phyloP scores from a whole-genome alignment of 1,139 yeast species.

The Scheffersomyces parashehatae region DNA sequence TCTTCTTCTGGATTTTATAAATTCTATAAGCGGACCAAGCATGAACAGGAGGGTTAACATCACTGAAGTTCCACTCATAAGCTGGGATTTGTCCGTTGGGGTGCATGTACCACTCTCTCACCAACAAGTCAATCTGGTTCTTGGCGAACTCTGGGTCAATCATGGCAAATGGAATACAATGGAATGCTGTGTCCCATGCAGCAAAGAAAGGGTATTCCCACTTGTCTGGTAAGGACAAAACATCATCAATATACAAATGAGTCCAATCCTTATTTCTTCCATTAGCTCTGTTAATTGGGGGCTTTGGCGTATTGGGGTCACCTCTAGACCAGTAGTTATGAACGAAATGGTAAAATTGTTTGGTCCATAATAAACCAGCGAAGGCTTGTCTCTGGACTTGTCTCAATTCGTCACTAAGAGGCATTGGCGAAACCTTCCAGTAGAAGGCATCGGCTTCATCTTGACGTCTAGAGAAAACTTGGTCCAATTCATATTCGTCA shows the following conservation, averaged over 20 bases:
- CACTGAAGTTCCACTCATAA: slow-evolving; percentile 95
- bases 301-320: slow-evolving; percentile 77
- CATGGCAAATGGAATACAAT: slow-evolving; percentile 92
- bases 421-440: slow-evolving; percentile 86
- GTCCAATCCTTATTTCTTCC: slow-evolving; percentile 88
- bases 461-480: slow-evolving; percentile 70
- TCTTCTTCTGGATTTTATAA: slow-evolving; percentile 83
- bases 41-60: slow-evolving; percentile 96
- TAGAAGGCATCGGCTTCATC: slow-evolving; percentile 94
- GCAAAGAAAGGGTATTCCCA: slow-evolving; percentile 98
- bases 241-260: slow-evolving; percentile 85
- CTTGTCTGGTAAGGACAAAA: slow-evolving; percentile 89
- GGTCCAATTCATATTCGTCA: slow-evolving; percentile 79
- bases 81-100: slow-evolving; percentile 99
- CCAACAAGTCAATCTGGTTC: slow-evolving; percentile 80
- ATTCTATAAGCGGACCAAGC: slow-evolving; percentile 96
- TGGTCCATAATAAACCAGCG: slow-evolving; percentile 93
- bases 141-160: slow-evolving; percentile 94
- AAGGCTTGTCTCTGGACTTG: slow-evolving; percentile 92
- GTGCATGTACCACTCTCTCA: slow-evolving; percentile 98
- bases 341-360: slow-evolving; percentile 87
- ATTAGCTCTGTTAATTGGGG: slow-evolving; percentile 77
- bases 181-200: slow-evolving; percentile 98
- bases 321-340: slow-evolving; percentile 90
- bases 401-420: slow-evolving; percentile 79